Evolutionary conservation across 2,329 filamentous ascomycete genomes (phyloP), one percentile per base, ranked within the genome.

Genomic region (Colletotrichum sp.): DNA sequence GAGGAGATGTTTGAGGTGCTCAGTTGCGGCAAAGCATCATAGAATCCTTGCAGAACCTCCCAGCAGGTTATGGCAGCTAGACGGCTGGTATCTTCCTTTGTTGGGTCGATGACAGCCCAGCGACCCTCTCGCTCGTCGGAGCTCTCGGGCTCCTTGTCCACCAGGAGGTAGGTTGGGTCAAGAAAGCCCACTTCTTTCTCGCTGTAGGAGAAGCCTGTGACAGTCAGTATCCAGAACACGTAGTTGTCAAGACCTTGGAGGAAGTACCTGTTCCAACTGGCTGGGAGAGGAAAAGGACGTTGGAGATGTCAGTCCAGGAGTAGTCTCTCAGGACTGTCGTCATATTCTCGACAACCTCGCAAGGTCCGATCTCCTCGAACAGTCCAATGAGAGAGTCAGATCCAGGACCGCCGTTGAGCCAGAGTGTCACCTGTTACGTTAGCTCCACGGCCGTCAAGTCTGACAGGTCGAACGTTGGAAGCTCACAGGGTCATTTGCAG

Each of bases 31-130:
- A 71, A 44, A 13, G 69, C 69, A 21, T 71, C 69, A 18, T 71
- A 71, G 7, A 71, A 71, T 5, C 69, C 69, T 44, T 71, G 69
- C 44, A 71, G 5, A 2, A 71, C 69, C 44, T 71, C 69, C 69
- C 69, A 71, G n/a, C 60, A 71, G 44, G 69, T 66, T 8, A 71
- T 59, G 24, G 69, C 69, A 8, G 69, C 60, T 12, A 71, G 60
- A 9, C 69, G 69, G 5, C 69, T 71, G 4, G 69, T 71, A 3
- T 71, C 60, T 26, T 71, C 69, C 13, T 71, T 71, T 21, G 60
- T 71, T 6, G 69, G 69, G 44, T 71, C 44, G 15, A 71, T 32
- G 18, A 71, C 69, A 6, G 69, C 60, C 69, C 69, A 71, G 7
- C 69, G 69, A 16, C 69, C 69, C 8, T 66, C 60, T n/a, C 60